Evolutionary conservation across 1,139 yeast genomes (phyloP), one percentile per base, ranked within the genome.

Genomic region (Pichia sp.): DNA sequence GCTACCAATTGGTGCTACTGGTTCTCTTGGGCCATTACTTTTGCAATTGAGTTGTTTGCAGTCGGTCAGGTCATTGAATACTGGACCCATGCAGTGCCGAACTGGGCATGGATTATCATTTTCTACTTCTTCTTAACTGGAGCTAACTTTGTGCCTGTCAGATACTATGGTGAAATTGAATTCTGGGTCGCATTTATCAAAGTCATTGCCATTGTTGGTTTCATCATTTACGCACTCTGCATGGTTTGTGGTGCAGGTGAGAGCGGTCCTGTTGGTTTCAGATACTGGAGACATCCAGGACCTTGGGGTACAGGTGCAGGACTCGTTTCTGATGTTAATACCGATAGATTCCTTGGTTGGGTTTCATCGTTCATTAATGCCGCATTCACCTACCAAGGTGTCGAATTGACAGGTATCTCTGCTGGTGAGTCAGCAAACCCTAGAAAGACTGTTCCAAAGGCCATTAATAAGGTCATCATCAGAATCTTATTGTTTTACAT

Each of bases 251-350:
- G 58, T 41, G 70, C 74, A 12, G 76, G 76, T 42, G 30, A 32
- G 1, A 46, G 56, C 30, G 77, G 77, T 15, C 74, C 77, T 19
- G 72, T 83, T 32, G 94, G 91, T 7, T 82, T 81, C 67, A 69
- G 87, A 57, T 86, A 87, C 64, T 88, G 96, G 96, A 76, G 88
- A 60, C 64, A 87, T 53, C 96, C 96, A 4, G 96, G 96, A 36
- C 79, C 96, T 2, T 85, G 72, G 77, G 87, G 85, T 45, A 67
- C 64, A 3, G 77, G 77, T 39, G 58, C 62, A 64, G 46, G 45
- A 4, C 50, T 66, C 59, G 55, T 72, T 62, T 32, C 66, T 63
- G 58, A 62, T 27, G 45, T 47, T 10, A 66, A 69, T 51, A 69
- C 77, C 21, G 82, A 67, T 36, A 65, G 81, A 53, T 79, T 81